Conservation (phyloP, 163 green algal species). For the Smithsoniella earleae region DNA sequence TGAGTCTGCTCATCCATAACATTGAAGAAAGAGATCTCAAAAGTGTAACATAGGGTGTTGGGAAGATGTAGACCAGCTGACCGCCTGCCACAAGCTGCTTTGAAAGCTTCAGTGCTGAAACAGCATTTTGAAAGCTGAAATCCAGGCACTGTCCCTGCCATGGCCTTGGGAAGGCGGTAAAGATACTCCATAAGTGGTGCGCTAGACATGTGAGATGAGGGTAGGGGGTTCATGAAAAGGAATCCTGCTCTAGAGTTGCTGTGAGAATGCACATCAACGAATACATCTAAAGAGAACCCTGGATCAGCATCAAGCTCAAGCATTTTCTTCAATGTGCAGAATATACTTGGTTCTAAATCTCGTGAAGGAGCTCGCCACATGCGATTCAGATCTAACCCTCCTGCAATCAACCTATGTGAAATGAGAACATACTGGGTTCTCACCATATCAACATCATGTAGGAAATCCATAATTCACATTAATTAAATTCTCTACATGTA, state of each 20-base stretch:
- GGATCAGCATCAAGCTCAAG: conserved; percentile 22
- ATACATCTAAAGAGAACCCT: conserved; percentile 37
- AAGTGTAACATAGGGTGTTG: conserved; percentile 40
- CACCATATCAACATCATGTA: no score
- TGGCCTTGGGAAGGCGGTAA: conserved; percentile 24
- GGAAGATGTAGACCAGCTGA: conserved; percentile 32
- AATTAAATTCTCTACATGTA: no score
- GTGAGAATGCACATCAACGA: conserved; percentile 47
- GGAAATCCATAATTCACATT: no score
- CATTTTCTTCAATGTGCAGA: conserved; percentile 35
- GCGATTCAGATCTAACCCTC: conserved; percentile 46
- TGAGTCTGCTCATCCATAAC: not conserved
- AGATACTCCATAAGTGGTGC: not conserved
- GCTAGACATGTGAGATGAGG: not conserved
- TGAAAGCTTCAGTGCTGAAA: conserved; percentile 36
- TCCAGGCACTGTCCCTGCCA: conserved; percentile 34
- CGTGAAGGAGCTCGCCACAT: conserved; percentile 36
- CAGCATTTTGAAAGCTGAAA: conserved; percentile 37
- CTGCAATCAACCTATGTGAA: no score
- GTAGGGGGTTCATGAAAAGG: conserved; percentile 43
- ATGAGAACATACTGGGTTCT: no score
- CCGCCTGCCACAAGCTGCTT: conserved; percentile 37
- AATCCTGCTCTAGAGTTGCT: conserved; percentile 38
- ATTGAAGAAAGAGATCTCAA: conserved; percentile 47
- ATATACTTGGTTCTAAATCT: conserved; percentile 38